Conservation (phyloP, 179 eudicot species). For the Carnegiea gigantea region DNA sequence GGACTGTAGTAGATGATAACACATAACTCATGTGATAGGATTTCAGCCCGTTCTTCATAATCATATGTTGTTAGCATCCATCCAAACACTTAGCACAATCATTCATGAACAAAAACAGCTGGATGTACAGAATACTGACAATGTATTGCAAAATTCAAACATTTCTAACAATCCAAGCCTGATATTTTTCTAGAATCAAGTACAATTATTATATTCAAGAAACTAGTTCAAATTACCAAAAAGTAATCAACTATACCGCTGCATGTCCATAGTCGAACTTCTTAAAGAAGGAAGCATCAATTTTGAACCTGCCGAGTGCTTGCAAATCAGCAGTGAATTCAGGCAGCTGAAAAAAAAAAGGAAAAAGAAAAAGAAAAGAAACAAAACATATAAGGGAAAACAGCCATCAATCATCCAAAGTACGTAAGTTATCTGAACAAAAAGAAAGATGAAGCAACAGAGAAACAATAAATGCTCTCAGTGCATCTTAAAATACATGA, state of each 20-base stretch:
- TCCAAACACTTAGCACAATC: not conserved
- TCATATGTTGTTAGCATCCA: not conserved
- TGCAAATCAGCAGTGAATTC: constrained; percentile 64
- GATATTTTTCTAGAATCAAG: not conserved
- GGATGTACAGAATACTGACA: not conserved
- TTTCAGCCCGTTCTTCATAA: too few species aligned
- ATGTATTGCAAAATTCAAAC: not conserved
- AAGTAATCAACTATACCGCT: constrained; percentile 43
- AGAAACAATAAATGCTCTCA: not conserved
- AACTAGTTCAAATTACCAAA: not conserved
- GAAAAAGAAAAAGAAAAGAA: too few species aligned
- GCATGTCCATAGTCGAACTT: constrained; percentile 84
- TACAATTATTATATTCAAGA: not conserved
- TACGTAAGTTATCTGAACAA: not conserved
- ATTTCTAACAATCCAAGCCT: not conserved
- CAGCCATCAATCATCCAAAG: not conserved
- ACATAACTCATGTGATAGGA: too few species aligned
- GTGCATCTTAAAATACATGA: not conserved
- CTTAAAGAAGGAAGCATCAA: constrained; percentile 81
- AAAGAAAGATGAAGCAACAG: not conserved
- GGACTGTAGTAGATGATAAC: too few species aligned
- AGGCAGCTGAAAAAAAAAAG: constrained; percentile 57
- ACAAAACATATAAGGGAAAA: not conserved
- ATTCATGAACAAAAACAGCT: not conserved
- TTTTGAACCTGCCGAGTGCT: constrained; percentile 50